Conservation (phyloP, 192 early-diverging fungal genomes). For the Entomortierella parvispora region DNA sequence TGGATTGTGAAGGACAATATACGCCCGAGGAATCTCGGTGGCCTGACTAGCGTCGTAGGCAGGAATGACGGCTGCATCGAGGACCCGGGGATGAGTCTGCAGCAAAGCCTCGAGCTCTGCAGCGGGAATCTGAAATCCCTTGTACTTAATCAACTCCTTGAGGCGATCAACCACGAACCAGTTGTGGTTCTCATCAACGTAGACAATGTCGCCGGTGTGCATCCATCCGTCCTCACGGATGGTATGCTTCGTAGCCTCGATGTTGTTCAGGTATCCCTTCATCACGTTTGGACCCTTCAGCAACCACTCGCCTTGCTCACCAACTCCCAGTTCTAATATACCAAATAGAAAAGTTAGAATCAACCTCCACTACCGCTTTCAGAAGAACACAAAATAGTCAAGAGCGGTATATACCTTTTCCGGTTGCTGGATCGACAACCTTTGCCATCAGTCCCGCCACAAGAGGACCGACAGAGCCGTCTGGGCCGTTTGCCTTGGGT, state of each 20-base stretch:
- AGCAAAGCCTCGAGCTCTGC: conserved; percentile 78
- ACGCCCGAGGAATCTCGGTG: conserved; percentile 84
- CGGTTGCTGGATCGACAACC: conserved; percentile 58
- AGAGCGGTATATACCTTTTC: conserved; percentile 54
- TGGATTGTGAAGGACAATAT: conserved; percentile 70
- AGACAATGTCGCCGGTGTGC: conserved; percentile 70
- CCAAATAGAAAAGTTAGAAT: not conserved
- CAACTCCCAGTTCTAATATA: conserved; percentile 52
- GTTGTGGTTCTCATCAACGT: conserved; percentile 61
- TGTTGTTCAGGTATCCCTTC: conserved; percentile 64
- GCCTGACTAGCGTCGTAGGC: conserved; percentile 56
- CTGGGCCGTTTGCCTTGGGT: conserved; percentile 16
- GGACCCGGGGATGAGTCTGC: conserved; percentile 62
- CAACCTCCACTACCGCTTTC: too few relatives aligned
- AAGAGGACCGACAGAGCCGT: conserved; percentile 60
- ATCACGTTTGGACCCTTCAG: conserved; percentile 59
- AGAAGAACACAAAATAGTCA: too few relatives aligned
- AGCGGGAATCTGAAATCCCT: conserved; percentile 78
- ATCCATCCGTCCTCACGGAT: conserved; percentile 59
- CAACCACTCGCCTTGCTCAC: conserved; percentile 58
- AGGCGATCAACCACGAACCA: conserved; percentile 78
- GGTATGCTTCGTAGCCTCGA: conserved; percentile 52
- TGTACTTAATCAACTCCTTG: conserved; percentile 87
- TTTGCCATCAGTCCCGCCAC: conserved; percentile 56
- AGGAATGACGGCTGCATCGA: conserved; percentile 58